Evolutionary conservation across 2,329 filamentous ascomycete species (phyloP).

Genomic region (Fusarium chaquense): DNA sequence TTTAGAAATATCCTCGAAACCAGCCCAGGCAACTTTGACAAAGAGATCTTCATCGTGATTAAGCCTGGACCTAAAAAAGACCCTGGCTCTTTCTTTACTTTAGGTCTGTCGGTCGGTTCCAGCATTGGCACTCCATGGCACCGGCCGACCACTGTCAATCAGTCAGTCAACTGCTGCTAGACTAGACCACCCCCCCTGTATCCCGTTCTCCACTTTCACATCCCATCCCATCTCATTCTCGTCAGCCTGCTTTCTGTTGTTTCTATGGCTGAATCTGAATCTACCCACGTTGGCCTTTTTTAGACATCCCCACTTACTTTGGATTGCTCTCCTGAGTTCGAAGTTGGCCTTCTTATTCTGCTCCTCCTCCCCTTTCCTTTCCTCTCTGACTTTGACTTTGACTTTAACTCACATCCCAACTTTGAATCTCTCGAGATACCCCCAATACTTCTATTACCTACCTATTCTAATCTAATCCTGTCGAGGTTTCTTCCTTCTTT

Average conservation of each 20-base stretch:
- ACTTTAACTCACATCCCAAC: constrained; percentile 30
- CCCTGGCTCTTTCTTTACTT: constrained; percentile 3
- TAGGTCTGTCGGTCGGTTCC: not conserved
- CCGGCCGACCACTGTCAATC: not conserved
- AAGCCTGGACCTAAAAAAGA: constrained; percentile 19
- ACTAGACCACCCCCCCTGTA: constrained; percentile 5
- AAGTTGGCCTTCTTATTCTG: constrained; percentile 24
- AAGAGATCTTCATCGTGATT: constrained; percentile 31
- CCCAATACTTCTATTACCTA: constrained; percentile 10
- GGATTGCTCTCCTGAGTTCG: constrained; percentile 42
- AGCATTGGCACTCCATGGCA: not conserved
- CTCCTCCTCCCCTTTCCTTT: constrained; percentile 13
- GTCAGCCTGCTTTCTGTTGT: constrained; percentile 16
- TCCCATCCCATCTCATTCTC: constrained; percentile 17
- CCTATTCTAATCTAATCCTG: constrained; percentile 46
- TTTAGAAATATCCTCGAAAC: constrained; percentile 12
- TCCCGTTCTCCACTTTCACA: constrained; percentile 30
- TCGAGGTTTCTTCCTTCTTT: constrained; percentile 43
- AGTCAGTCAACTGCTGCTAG: not conserved
- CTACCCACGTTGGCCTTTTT: constrained; percentile 49
- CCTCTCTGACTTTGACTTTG: constrained; percentile 27
- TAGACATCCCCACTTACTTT: constrained; percentile 42
- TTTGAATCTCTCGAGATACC: constrained; percentile 42
- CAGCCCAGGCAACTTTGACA: not conserved
- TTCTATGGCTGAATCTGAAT: constrained; percentile 34